Percentiles rank a stretch among this genome's conserved stretches.
Evolutionary conservation across 2,329 filamentous ascomycete species (phyloP).

Genomic region (Nemania sp.): DNA sequence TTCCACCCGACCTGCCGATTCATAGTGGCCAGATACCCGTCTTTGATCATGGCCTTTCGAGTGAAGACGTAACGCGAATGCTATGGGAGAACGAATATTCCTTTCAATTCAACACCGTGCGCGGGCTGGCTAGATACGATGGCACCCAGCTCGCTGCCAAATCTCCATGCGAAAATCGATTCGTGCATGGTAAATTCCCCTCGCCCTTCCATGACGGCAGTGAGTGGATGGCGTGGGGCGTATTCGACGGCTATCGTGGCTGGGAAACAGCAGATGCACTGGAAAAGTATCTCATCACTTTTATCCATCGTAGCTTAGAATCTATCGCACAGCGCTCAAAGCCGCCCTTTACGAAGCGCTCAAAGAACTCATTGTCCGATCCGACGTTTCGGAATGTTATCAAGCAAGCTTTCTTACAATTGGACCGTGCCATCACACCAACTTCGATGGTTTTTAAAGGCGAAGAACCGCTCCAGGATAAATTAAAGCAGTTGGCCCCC

Average conservation of each 20-base stretch:
- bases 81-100: slow-evolving; percentile 2
- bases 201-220: neutral
- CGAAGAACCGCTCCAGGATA: neutral
- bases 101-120: neutral
- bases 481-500: neutral
- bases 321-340: too few relatives aligned
- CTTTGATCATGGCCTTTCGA: neutral
- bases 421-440: slow-evolving; percentile 1
- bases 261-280: slow-evolving; percentile 5
- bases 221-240: slow-evolving; percentile 13
- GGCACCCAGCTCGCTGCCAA: neutral
- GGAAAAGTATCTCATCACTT: neutral
- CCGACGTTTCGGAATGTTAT: neutral
- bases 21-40: neutral
- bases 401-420: neutral
- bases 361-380: neutral
- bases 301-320: neutral
- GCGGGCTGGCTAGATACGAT: slow-evolving; percentile 2
- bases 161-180: slow-evolving; percentile 2
- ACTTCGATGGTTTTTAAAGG: neutral
- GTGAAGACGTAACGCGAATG: slow-evolving; percentile 1
- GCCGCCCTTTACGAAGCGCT: too few relatives aligned
- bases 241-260: slow-evolving; percentile 6
- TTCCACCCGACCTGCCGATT: neutral
- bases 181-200: slow-evolving; percentile 9